phyloP scores from a whole-genome alignment of 1,139 yeast species.

The Yamadazyma pseudoaaseri region DNA sequence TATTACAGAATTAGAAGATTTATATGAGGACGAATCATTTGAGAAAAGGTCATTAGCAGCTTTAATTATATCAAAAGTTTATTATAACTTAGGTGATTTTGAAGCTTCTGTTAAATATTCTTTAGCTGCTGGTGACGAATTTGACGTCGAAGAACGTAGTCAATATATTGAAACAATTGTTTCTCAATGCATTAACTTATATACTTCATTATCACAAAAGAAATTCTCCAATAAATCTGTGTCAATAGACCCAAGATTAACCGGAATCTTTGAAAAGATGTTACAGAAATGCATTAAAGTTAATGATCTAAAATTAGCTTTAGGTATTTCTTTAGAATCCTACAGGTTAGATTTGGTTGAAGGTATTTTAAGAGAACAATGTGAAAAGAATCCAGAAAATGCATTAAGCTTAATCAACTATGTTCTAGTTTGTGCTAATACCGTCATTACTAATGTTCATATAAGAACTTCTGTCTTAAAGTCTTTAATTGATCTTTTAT shows the following conservation, averaged over 20 bases:
- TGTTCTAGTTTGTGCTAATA: conserved; percentile 71
- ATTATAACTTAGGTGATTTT: conserved; percentile 92
- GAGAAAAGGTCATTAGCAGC: conserved; percentile 85
- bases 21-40: conserved; percentile 82
- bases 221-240: conserved; percentile 43
- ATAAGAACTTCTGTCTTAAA: conserved; percentile 68
- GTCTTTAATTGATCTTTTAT: conserved; percentile 59
- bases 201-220: conserved; percentile 63
- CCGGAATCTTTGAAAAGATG: conserved; percentile 80
- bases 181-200: conserved; percentile 85
- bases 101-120: conserved; percentile 89
- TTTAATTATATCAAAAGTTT: conserved; percentile 87
- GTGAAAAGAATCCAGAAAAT: conserved; percentile 36
- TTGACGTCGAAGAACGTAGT: conserved; percentile 71
- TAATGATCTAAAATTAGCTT: conserved; percentile 75
- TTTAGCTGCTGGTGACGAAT: conserved; percentile 77
- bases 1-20: conserved; percentile 82
- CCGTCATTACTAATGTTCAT: conserved; percentile 55
- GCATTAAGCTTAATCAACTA: conserved; percentile 65
- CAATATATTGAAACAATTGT: conserved; percentile 93
- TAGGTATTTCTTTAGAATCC: conserved; percentile 90
- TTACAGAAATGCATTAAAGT: conserved; percentile 70
- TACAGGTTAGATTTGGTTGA: conserved; percentile 82
- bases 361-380: conserved; percentile 50
- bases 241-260: conserved; percentile 60